Conservation (phyloP, 1,284 basidiomycete species). For the Quambalaria eucalypti region DNA sequence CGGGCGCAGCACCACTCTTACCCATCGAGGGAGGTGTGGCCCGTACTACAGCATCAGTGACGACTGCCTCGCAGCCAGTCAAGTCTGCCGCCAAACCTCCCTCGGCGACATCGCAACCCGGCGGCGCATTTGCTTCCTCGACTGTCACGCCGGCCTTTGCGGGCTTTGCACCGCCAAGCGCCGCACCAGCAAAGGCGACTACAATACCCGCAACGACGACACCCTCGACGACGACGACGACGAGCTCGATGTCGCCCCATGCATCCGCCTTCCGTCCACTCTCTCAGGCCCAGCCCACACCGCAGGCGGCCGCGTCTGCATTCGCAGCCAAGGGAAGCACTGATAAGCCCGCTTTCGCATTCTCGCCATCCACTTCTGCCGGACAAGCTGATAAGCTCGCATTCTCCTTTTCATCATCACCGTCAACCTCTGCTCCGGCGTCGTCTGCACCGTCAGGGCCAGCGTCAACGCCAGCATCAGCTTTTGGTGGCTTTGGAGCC, state of each 20-base stretch:
- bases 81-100: neutral
- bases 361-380: too few species aligned
- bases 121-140: neutral
- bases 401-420: too few species aligned
- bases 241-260: too few species aligned
- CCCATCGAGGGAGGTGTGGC: neutral
- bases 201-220: neutral
- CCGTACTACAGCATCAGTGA: too few species aligned
- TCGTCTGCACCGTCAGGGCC: too few species aligned
- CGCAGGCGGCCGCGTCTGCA: constrained; percentile 4
- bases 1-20: constrained; percentile 8
- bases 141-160: neutral
- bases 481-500: neutral
- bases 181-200: neutral
- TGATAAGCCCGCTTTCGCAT: too few species aligned
- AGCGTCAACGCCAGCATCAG: neutral
- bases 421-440: too few species aligned
- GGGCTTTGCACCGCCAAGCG: neutral
- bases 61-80: too few species aligned
- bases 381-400: constrained; percentile 2
- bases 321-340: constrained; percentile 3
- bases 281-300: neutral
- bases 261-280: too few species aligned
- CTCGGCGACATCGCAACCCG: neutral
- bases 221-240: neutral